Percentiles rank a stretch among this genome's conserved stretches.
phyloP scores from a whole-genome alignment of 176 grass and related monocot species.

The Olyra latifolia region DNA sequence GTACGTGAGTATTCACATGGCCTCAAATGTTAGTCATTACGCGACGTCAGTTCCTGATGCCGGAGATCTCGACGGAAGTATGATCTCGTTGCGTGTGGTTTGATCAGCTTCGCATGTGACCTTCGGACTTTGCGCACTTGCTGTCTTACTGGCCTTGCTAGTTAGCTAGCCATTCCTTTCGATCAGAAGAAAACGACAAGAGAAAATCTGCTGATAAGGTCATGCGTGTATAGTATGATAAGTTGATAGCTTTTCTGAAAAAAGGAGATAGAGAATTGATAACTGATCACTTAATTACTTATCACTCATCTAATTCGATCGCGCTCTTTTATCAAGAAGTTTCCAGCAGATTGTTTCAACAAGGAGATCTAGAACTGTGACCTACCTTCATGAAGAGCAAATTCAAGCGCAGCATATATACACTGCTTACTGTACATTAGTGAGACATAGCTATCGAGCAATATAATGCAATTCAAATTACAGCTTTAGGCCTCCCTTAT shows the following conservation, averaged over 20 bases:
- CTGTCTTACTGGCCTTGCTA: background rate
- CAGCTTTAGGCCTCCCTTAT: background rate
- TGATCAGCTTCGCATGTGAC: conserved; percentile 19
- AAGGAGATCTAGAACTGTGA: background rate
- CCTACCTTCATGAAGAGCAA: background rate
- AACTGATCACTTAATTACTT: background rate
- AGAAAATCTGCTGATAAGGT: conserved; percentile 28
- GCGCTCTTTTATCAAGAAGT: background rate
- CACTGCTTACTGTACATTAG: too few relatives aligned
- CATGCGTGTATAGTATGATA: conserved; percentile 42
- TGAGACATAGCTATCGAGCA: background rate
- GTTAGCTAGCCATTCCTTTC: background rate
- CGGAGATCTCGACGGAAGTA: background rate
- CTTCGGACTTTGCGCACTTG: conserved; percentile 29
- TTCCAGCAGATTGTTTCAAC: background rate
- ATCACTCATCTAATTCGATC: background rate
- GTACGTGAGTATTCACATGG: background rate
- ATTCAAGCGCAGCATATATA: background rate
- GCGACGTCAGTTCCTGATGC: conserved; percentile 10
- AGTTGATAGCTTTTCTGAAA: conserved; percentile 34
- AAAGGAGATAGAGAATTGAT: background rate
- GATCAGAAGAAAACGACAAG: conserved; percentile 11
- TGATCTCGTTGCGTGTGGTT: conserved; percentile 16
- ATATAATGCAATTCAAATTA: background rate
- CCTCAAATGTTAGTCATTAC: background rate